phyloP scores from a whole-genome alignment of 768 basidiomycete species.

The Naganishia friedmannii region DNA sequence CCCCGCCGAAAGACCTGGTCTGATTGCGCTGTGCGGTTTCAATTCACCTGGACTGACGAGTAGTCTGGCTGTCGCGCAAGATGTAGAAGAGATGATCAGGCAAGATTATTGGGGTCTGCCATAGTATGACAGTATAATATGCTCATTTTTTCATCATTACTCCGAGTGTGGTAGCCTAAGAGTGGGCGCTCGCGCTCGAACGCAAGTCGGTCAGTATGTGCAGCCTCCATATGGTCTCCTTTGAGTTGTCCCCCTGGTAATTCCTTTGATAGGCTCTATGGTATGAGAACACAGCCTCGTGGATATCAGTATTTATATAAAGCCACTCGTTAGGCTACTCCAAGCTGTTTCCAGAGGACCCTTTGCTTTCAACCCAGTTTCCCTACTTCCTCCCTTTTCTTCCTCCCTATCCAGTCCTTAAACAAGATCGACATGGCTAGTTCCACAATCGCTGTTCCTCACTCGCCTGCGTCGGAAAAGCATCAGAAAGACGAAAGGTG shows the following conservation, averaged over 20 bases:
- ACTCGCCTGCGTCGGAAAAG: background rate
- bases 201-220: background rate
- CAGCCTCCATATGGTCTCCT: background rate
- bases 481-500: background rate
- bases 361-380: background rate
- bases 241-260: slow-evolving; percentile 5
- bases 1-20: slow-evolving; percentile 42
- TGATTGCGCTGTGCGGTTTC: slow-evolving; percentile 85
- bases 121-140: background rate
- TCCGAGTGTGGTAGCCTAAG: too few species aligned
- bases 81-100: slow-evolving; percentile 58
- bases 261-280: background rate
- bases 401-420: background rate
- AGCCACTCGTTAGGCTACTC: background rate
- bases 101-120: slow-evolving; percentile 19
- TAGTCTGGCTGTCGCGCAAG: slow-evolving; percentile 79
- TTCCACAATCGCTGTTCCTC: background rate
- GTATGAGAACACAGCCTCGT: too few species aligned
- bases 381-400: background rate
- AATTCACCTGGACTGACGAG: slow-evolving; percentile 90
- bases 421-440: background rate
- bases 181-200: background rate
- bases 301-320: background rate
- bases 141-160: too few species aligned
- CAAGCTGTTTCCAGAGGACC: background rate